These are phyloP conservation scores for Apiotrichum veenhuisii DNA, from an alignment of 1,284 basidiomycete genomes.

Conservation along the genomic window DNA sequence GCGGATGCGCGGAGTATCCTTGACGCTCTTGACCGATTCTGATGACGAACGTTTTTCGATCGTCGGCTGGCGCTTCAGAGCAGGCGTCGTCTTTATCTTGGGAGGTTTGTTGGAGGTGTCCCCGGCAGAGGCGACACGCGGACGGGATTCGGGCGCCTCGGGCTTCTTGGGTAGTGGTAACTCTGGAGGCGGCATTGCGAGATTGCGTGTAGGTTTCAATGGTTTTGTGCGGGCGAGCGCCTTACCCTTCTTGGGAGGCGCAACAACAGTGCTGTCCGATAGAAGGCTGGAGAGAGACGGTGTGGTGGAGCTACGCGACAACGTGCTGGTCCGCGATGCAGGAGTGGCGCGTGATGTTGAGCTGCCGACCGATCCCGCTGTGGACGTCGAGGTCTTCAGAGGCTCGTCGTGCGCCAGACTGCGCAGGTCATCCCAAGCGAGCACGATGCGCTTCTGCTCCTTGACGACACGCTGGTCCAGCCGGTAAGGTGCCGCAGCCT, in stretches of 20 bases:
- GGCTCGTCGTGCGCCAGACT: conserved; percentile 17
- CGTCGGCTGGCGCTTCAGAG: not conserved
- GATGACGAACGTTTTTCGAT: conserved; percentile 11
- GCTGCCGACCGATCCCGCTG: not conserved
- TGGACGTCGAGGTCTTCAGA: not conserved
- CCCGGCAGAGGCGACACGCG: not conserved
- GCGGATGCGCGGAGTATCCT: not conserved
- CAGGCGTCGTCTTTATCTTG: not conserved
- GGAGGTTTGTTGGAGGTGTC: not conserved
- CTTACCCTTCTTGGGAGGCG: not conserved
- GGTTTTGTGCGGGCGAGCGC: not conserved
- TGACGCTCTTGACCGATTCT: not conserved
- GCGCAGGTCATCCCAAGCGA: conserved; percentile 25
- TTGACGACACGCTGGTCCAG: conserved; percentile 21
- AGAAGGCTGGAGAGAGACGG: not conserved
- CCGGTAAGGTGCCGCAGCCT: conserved; percentile 12
- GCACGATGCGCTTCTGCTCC: conserved; percentile 20
- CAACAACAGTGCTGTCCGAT: not conserved
- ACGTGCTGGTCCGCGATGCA: not conserved
- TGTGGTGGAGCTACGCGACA: not conserved
- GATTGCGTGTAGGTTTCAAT: not conserved
- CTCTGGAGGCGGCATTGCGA: not conserved
- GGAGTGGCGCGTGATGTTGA: not conserved
- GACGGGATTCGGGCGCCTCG: not conserved
- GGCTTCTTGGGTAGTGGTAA: not conserved